phyloP scores from a whole-genome alignment of 805 yeast genomes.

The Alloascoidea africana region DNA sequence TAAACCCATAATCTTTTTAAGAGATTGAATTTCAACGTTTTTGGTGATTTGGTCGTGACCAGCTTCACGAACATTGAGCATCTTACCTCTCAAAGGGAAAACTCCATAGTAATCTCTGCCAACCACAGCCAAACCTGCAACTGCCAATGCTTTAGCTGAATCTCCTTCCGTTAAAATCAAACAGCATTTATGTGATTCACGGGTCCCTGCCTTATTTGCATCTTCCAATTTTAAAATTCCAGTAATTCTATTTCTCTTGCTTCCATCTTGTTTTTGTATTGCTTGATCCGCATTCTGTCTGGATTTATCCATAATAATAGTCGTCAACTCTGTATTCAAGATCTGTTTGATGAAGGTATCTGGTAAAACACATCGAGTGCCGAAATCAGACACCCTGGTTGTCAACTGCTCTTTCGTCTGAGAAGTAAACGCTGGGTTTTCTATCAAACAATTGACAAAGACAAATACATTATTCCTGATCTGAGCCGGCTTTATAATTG shows the following conservation, averaged over 20 bases:
- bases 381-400: conserved; percentile 78
- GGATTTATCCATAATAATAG: conserved; percentile 59
- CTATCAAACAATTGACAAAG: conserved; percentile 83
- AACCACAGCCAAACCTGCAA: conserved; percentile 84
- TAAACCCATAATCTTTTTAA: conserved; percentile 88
- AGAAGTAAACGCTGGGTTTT: conserved; percentile 93
- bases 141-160: conserved; percentile 86
- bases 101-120: conserved; percentile 94
- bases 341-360: conserved; percentile 63
- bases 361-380: conserved; percentile 66
- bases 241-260: conserved; percentile 67
- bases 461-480: conserved; percentile 81
- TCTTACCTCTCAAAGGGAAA: conserved; percentile 89
- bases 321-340: conserved; percentile 55
- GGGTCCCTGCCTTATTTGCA: conserved; percentile 93
- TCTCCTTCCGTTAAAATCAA: conserved; percentile 93
- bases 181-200: conserved; percentile 84
- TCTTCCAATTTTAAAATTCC: conserved; percentile 85
- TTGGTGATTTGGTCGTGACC: conserved; percentile 89
- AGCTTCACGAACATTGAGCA: conserved; percentile 92
- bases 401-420: conserved; percentile 95
- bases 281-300: conserved; percentile 80
- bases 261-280: conserved; percentile 78
- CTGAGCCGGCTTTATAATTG: conserved; percentile 76
- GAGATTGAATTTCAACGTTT: conserved; percentile 87